Evolutionary conservation across 805 yeast genomes (phyloP).

Genomic region (Blastobotrys robertii): DNA sequence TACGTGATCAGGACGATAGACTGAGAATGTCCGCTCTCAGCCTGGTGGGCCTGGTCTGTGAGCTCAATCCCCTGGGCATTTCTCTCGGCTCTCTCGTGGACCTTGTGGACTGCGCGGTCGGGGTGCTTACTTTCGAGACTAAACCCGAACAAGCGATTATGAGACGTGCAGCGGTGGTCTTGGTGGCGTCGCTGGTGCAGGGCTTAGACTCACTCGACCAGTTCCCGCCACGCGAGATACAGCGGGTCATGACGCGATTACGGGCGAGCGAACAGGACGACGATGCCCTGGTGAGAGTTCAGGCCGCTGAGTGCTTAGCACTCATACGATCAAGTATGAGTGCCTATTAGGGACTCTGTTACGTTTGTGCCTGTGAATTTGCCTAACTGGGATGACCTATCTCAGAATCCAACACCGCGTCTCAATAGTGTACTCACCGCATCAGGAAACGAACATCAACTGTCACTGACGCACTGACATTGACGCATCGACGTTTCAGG

Average conservation of each 20-base stretch:
- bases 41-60: conserved; percentile 62
- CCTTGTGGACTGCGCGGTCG: conserved; percentile 66
- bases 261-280: conserved; percentile 18
- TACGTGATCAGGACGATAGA: conserved; percentile 37
- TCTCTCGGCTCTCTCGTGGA: conserved; percentile 36
- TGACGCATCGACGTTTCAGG: too few relatives aligned
- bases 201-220: conserved; percentile 22
- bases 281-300: conserved; percentile 26
- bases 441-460: too few relatives aligned
- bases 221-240: conserved; percentile 21
- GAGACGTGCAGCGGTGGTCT: conserved; percentile 66
- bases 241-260: conserved; percentile 13
- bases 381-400: too few relatives aligned
- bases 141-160: conserved; percentile 39
- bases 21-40: conserved; percentile 84
- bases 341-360: too few relatives aligned
- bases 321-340: not conserved
- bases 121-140: conserved; percentile 56
- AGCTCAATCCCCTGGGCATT: conserved; percentile 47
- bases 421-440: too few relatives aligned
- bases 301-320: conserved; percentile 14
- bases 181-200: conserved; percentile 33
- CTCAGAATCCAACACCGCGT: too few relatives aligned
- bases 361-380: too few relatives aligned
- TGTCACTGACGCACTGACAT: too few relatives aligned